phyloP scores from a whole-genome alignment of 2,329 filamentous ascomycete genomes.

The Onygenales sp. region DNA sequence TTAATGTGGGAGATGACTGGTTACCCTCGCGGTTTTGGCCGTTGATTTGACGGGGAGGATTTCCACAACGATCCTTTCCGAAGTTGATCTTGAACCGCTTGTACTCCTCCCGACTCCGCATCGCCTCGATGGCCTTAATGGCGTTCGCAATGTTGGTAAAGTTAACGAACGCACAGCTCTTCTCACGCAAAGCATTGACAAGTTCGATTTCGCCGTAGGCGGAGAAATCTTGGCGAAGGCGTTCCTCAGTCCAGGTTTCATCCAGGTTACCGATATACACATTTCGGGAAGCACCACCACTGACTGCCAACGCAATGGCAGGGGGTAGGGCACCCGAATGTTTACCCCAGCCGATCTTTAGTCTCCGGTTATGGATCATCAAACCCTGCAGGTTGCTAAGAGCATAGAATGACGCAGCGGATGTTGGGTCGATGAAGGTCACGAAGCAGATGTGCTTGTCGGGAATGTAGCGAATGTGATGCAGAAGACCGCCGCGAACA shows the following conservation, averaged over 20 bases:
- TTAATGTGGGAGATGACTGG: conserved; percentile 47
- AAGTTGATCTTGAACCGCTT: conserved; percentile 99
- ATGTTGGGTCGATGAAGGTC: conserved; percentile 97
- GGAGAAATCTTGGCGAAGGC: conserved; percentile 89
- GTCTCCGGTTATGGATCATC: conserved; percentile 96
- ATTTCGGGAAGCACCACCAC: conserved; percentile 92
- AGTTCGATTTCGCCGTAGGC: conserved; percentile 97
- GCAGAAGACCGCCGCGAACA: conserved; percentile 84
- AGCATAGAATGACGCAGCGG: conserved; percentile 94
- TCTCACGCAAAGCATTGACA: conserved; percentile 92
- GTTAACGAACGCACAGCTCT: conserved; percentile 99
- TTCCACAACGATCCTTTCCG: conserved; percentile 95
- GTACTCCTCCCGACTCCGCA: conserved; percentile 92
- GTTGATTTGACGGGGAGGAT: conserved; percentile 80
- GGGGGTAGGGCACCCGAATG: conserved; percentile 93
- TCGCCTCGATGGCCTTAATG: conserved; percentile 97
- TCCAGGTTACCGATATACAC: conserved; percentile 98
- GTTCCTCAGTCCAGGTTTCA: conserved; percentile 94
- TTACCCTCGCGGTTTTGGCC: conserved; percentile 47
- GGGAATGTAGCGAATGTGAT: conserved; percentile 97
- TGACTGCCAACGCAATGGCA: conserved; percentile 90
- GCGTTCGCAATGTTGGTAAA: conserved; percentile 99
- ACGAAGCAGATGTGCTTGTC: conserved; percentile 99
- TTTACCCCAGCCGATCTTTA: conserved; percentile 99
- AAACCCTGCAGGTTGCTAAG: conserved; percentile 93